phyloP scores from a whole-genome alignment of 345 rosid genomes.

The Brassica cretica region DNA sequence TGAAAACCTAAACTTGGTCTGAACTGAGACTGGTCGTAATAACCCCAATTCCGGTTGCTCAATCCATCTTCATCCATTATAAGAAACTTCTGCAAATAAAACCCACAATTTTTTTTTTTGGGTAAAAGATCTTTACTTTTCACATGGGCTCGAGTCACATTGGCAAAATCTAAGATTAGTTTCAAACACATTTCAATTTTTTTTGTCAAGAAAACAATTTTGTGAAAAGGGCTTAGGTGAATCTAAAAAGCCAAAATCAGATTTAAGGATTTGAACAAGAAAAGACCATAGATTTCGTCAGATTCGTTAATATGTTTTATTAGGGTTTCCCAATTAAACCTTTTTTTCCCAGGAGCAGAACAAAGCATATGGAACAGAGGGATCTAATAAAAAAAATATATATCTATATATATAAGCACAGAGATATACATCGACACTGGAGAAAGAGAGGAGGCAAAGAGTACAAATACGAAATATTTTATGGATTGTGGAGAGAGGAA shows the following conservation, averaged over 20 bases:
- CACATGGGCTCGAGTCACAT: background rate
- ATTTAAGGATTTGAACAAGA: background rate
- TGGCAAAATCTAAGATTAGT: background rate
- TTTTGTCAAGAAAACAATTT: background rate
- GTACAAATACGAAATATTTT: constrained; percentile 57
- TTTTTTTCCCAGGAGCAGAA: background rate
- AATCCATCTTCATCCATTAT: constrained; percentile 71
- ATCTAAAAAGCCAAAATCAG: background rate
- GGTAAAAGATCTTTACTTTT: constrained; percentile 1
- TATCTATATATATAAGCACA: background rate
- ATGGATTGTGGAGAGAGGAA: constrained; percentile 68
- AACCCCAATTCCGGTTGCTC: constrained; percentile 80
- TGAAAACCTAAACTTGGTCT: constrained; percentile 75
- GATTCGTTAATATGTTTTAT: background rate
- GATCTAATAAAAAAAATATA: background rate
- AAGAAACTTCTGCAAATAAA: constrained; percentile 41
- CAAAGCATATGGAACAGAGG: constrained; percentile 5
- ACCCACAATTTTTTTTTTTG: background rate
- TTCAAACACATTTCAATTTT: background rate
- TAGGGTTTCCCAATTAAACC: constrained; percentile 28
- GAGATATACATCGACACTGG: constrained; percentile 27
- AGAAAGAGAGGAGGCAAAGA: constrained; percentile 39
- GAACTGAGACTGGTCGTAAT: constrained; percentile 72
- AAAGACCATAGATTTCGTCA: background rate
- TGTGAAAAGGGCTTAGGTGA: background rate